These are phyloP conservation scores for Syzygium aromaticum DNA, from an alignment of 345 rosid genomes.

Conservation along the genomic window DNA sequence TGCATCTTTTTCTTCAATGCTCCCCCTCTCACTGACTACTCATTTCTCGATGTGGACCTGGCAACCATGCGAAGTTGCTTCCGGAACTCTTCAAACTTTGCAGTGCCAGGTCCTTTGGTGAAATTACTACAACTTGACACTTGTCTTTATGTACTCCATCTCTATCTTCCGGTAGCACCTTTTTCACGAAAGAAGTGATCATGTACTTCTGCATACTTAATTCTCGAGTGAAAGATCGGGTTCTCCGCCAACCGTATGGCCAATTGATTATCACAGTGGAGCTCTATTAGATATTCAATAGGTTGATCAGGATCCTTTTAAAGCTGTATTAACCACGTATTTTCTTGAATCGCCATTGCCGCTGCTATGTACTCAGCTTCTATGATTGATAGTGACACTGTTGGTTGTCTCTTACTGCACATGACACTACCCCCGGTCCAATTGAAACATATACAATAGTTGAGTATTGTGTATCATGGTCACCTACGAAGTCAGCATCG, in stretches of 20 bases:
- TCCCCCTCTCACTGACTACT: background rate
- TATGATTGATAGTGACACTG: background rate
- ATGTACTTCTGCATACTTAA: background rate
- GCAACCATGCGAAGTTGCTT: background rate
- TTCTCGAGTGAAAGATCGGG: background rate
- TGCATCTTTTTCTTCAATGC: background rate
- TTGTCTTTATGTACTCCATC: background rate
- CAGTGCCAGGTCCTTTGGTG: background rate
- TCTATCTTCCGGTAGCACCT: background rate
- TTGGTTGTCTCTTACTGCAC: constrained; percentile 1
- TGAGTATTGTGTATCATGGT: background rate
- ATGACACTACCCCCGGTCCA: background rate
- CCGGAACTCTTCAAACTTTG: background rate
- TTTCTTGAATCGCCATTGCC: background rate
- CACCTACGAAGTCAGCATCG: background rate
- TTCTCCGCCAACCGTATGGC: background rate
- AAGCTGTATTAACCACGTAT: background rate
- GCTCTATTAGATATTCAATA: background rate
- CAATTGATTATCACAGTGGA: background rate
- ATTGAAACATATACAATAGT: background rate
- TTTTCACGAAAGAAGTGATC: background rate
- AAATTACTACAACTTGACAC: background rate
- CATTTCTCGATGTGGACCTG: background rate
- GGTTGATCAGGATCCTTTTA: background rate
- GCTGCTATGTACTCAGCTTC: background rate